A percentile compares a stretch with the other conserved stretches of the same genome.
phyloP scores from a whole-genome alignment of 768 basidiomycete genomes.

The Leccinellum albellum region DNA sequence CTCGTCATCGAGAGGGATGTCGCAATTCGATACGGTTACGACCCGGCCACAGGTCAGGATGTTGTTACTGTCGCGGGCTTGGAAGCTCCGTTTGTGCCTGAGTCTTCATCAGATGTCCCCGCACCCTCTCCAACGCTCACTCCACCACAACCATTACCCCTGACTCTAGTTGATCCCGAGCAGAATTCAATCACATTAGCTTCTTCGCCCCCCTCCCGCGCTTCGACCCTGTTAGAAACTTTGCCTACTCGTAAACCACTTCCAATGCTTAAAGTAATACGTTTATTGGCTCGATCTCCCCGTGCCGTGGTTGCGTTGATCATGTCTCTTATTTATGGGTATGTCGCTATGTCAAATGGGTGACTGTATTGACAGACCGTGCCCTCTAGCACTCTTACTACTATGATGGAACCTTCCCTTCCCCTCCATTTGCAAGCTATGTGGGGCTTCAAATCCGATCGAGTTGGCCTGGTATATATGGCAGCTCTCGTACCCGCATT shows the following conservation, averaged over 20 bases:
- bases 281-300: constrained; percentile 40
- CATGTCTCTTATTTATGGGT: constrained; percentile 55
- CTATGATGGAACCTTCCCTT: constrained; percentile 52
- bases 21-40: constrained; percentile 45
- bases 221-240: constrained; percentile 2
- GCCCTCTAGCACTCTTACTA: constrained; percentile 42
- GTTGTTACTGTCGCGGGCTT: constrained; percentile 1
- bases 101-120: neutral
- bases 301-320: constrained; percentile 46
- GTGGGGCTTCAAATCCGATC: constrained; percentile 46
- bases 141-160: neutral
- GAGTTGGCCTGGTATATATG: constrained; percentile 65
- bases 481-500: constrained; percentile 62
- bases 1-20: constrained; percentile 54
- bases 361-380: neutral
- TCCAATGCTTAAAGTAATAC: constrained; percentile 41
- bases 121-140: neutral
- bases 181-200: neutral
- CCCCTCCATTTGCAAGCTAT: constrained; percentile 50
- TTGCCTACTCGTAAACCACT: constrained; percentile 24
- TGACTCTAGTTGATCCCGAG: neutral
- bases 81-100: constrained; percentile 4
- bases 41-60: constrained; percentile 31
- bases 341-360: constrained; percentile 11
- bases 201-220: neutral